These are phyloP conservation scores for Entrophospora sp. DNA, from an alignment of 192 early-diverging fungal species.

Conservation along the genomic window DNA sequence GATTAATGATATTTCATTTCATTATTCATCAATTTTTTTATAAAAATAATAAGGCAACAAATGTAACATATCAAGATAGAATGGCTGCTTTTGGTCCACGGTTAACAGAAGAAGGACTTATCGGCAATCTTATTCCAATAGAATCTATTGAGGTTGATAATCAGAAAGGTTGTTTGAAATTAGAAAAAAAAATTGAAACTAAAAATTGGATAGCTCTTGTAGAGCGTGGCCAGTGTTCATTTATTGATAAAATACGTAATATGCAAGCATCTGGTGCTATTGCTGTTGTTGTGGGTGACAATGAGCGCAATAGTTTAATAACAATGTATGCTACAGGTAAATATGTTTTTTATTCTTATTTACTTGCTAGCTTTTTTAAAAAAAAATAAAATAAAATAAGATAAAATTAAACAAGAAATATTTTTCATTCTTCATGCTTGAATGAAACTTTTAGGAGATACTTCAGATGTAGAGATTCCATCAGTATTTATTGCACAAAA, in stretches of 20 bases:
- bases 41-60: too few species aligned
- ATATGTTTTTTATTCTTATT: too few species aligned
- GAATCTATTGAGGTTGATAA: slow-evolving; percentile 45
- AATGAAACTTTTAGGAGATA: slow-evolving; percentile 75
- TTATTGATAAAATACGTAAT: slow-evolving; percentile 81
- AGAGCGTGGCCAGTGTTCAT: slow-evolving; percentile 79
- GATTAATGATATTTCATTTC: not conserved
- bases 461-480: slow-evolving; percentile 78
- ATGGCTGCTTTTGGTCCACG: slow-evolving; percentile 84
- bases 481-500: slow-evolving; percentile 74
- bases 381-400: too few species aligned
- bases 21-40: not conserved
- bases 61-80: slow-evolving; percentile 51
- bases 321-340: slow-evolving; percentile 77
- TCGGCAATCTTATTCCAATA: slow-evolving; percentile 55
- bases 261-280: slow-evolving; percentile 82
- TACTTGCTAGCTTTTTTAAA: too few species aligned
- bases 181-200: slow-evolving; percentile 28
- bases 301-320: slow-evolving; percentile 59
- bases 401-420: too few species aligned
- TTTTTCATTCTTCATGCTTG: too few species aligned
- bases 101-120: slow-evolving; percentile 60
- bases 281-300: slow-evolving; percentile 85
- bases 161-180: slow-evolving; percentile 47
- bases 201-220: slow-evolving; percentile 77